Evolutionary conservation across 1,139 yeast genomes (phyloP).

Genomic region (Kurtzmaniella quercitrusa): DNA sequence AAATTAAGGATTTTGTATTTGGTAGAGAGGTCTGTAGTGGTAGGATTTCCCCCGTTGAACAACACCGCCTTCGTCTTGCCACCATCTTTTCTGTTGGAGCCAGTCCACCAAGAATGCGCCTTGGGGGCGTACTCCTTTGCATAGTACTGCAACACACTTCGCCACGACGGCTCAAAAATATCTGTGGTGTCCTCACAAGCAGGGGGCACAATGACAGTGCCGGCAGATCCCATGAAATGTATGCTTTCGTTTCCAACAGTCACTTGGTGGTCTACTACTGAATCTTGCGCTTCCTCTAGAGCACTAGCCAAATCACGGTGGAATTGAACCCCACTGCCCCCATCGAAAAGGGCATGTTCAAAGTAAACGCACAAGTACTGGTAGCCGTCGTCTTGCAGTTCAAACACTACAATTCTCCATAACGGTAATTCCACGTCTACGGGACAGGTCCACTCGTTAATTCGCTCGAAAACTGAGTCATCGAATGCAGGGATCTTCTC

Average conservation of each 20-base stretch:
- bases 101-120: slow-evolving; percentile 6
- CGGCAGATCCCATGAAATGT: neutral
- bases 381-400: slow-evolving; percentile 9
- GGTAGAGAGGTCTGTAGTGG: slow-evolving; percentile 10
- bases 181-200: slow-evolving; percentile 6
- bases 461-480: slow-evolving; percentile 12
- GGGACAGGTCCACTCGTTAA: slow-evolving; percentile 16
- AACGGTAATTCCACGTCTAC: slow-evolving; percentile 20
- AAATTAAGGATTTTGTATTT: slow-evolving; percentile 15
- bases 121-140: slow-evolving; percentile 10
- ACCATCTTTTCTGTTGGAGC: neutral
- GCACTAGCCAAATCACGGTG: slow-evolving; percentile 26
- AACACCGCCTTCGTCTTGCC: too few species aligned
- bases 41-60: slow-evolving; percentile 7
- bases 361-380: slow-evolving; percentile 22
- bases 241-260: neutral
- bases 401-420: slow-evolving; percentile 26
- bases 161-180: slow-evolving; percentile 5
- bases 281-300: slow-evolving; percentile 8
- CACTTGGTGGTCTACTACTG: neutral
- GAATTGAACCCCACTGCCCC: slow-evolving; percentile 28
- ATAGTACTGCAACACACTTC: neutral
- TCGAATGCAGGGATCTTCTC: slow-evolving; percentile 13
- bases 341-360: slow-evolving; percentile 36
- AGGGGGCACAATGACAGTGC: neutral